Conservation (phyloP, 768 basidiomycete species). For the Crassisporium funariophilum region DNA sequence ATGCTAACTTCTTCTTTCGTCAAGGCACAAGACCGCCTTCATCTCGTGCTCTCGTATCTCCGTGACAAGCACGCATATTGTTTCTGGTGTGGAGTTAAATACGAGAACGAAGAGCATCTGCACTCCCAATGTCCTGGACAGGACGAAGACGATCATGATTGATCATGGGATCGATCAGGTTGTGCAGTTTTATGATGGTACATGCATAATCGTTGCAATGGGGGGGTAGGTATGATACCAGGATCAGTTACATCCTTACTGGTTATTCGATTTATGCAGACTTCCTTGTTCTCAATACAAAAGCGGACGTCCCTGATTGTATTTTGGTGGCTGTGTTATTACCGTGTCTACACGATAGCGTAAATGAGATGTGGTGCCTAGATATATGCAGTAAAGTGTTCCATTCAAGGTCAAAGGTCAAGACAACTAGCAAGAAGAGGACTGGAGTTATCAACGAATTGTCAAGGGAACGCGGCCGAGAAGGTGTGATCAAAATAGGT, state of each 20-base stretch:
- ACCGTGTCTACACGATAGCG: constrained; percentile 17
- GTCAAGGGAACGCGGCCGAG: too few species aligned
- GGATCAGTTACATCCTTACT: too few species aligned
- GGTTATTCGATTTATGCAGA: too few species aligned
- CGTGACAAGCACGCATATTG: constrained; percentile 75
- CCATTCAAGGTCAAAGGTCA: neutral
- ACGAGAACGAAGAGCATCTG: constrained; percentile 63
- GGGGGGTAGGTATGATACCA: constrained; percentile 1
- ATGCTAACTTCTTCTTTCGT: constrained; percentile 12
- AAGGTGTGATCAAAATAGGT: too few species aligned
- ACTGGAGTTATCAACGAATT: constrained; percentile 6
- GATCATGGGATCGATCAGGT: constrained; percentile 20
- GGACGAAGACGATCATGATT: constrained; percentile 81
- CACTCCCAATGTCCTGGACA: constrained; percentile 68
- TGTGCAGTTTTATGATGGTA: neutral
- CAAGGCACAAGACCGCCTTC: constrained; percentile 72
- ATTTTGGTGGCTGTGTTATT: too few species aligned
- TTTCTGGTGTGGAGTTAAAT: constrained; percentile 87
- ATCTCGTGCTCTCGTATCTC: constrained; percentile 70
- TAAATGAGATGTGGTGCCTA: constrained; percentile 7
- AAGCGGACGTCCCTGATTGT: too few species aligned
- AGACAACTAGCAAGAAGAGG: constrained; percentile 9
- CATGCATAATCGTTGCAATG: neutral
- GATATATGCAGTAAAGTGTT: neutral
- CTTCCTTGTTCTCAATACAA: too few species aligned